Conservation (phyloP, 1,284 basidiomycete genomes). For the Phenoliferia sp. region DNA sequence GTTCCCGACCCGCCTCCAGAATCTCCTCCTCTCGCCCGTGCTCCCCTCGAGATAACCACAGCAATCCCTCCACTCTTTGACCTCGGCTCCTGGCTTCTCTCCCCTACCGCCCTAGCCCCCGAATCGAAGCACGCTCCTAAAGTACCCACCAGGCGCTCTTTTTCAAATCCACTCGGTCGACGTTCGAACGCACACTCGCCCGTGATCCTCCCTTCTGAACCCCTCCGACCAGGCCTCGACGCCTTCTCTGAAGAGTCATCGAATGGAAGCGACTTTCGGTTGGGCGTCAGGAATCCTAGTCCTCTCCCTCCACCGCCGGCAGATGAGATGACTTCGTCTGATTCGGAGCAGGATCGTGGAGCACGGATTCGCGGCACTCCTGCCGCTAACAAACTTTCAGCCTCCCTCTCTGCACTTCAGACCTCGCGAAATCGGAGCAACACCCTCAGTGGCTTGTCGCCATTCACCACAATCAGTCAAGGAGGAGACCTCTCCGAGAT, state of each 20-base stretch:
- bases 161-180: background rate
- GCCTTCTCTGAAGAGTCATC: constrained; percentile 26
- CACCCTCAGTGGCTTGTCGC: background rate
- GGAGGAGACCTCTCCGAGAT: background rate
- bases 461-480: background rate
- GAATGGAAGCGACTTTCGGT: constrained; percentile 9
- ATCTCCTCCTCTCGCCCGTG: background rate
- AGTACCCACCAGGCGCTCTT: background rate
- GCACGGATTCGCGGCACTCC: background rate
- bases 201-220: constrained; percentile 1
- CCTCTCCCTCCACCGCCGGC: constrained; percentile 6
- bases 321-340: constrained; percentile 12
- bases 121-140: background rate
- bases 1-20: constrained; percentile 8
- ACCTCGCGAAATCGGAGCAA: constrained; percentile 13
- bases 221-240: constrained; percentile 6
- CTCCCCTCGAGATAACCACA: background rate
- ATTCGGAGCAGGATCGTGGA: constrained; percentile 13
- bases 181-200: constrained; percentile 1
- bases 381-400: background rate
- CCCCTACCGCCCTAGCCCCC: background rate
- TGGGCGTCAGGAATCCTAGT: background rate
- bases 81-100: background rate
- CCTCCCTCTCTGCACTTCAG: constrained; percentile 2
- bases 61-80: background rate